Conservation (phyloP, 495 filamentous ascomycete species). For the Annulohypoxylon nitens region DNA sequence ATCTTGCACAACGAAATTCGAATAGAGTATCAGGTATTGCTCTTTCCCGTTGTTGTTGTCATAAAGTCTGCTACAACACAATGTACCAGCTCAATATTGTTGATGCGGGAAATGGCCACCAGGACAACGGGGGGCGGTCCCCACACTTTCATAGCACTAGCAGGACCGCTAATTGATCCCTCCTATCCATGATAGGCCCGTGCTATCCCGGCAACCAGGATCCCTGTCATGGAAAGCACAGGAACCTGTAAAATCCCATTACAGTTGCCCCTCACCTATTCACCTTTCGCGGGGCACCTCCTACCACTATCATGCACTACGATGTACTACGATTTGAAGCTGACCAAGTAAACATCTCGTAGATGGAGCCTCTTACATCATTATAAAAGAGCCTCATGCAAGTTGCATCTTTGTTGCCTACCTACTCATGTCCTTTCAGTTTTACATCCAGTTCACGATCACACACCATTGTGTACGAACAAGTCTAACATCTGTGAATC, state of each 20-base stretch:
- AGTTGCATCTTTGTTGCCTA: neutral
- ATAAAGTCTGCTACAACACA: constrained; percentile 27
- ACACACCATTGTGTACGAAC: neutral
- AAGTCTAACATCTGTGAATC: neutral
- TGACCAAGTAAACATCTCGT: constrained; percentile 21
- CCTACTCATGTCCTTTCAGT: neutral
- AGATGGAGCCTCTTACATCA: constrained; percentile 3
- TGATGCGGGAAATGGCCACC: constrained; percentile 47
- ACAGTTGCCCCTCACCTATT: constrained; percentile 22
- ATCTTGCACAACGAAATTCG: neutral
- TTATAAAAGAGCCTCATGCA: constrained; percentile 1
- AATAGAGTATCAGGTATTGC: neutral
- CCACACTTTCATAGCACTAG: constrained; percentile 29
- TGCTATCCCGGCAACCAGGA: constrained; percentile 19
- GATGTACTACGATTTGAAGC: neutral
- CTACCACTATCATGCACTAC: neutral
- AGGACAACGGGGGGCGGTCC: constrained; percentile 40
- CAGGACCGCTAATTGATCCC: constrained; percentile 24
- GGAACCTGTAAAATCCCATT: constrained; percentile 15
- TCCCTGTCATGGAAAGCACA: constrained; percentile 17
- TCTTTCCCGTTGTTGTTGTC: constrained; percentile 37
- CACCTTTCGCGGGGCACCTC: neutral
- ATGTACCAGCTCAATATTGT: constrained; percentile 26
- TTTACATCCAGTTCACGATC: neutral
- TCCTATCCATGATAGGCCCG: constrained; percentile 35